phyloP scores from a whole-genome alignment of 495 filamentous ascomycete species.

The Aspergillus haitiensis region DNA sequence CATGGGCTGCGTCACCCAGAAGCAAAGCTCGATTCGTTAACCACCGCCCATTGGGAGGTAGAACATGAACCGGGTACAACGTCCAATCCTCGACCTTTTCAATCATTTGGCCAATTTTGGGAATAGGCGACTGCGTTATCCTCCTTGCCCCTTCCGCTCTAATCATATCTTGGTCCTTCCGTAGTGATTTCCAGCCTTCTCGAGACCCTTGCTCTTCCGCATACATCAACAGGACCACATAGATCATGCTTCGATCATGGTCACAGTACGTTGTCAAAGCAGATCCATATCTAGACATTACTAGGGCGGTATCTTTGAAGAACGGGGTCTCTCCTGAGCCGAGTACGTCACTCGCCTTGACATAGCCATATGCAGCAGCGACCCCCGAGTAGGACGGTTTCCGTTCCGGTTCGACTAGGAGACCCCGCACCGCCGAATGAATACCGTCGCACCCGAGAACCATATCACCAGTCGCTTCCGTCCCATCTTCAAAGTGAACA shows the following conservation, averaged over 20 bases:
- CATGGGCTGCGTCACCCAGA: conserved; percentile 46
- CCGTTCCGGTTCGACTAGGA: conserved; percentile 29
- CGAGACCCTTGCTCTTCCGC: neutral
- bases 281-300: conserved; percentile 5
- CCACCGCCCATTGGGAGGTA: conserved; percentile 46
- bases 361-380: conserved; percentile 1
- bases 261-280: conserved; percentile 6
- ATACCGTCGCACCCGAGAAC: conserved; percentile 57
- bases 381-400: conserved; percentile 10
- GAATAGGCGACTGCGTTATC: conserved; percentile 23
- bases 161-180: neutral
- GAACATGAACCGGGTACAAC: conserved; percentile 51
- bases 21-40: conserved; percentile 41
- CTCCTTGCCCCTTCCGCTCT: neutral
- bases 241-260: conserved; percentile 4
- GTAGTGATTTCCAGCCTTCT: conserved; percentile 2
- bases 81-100: conserved; percentile 47
- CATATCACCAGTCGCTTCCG: conserved; percentile 40
- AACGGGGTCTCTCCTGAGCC: neutral
- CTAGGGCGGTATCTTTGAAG: neutral
- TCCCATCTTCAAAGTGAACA: conserved; percentile 45
- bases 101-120: conserved; percentile 41
- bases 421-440: conserved; percentile 48
- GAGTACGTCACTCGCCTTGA: neutral
- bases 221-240: conserved; percentile 6